Conservation (phyloP, 2,329 filamentous ascomycete genomes). For the Fusarium sp. region DNA sequence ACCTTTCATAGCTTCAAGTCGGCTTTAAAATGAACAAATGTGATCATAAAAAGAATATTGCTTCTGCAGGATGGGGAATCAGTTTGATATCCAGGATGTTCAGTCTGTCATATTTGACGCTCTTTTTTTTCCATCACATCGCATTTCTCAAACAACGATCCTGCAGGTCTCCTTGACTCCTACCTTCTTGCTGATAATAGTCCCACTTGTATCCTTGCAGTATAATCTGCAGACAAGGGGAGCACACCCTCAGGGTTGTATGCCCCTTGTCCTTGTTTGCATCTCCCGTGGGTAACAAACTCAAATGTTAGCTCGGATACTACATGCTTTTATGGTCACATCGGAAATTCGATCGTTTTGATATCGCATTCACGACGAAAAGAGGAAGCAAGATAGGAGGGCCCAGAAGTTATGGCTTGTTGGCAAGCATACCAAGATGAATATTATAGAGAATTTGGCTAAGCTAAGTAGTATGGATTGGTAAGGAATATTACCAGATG, state of each 20-base stretch:
- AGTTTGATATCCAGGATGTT: not conserved
- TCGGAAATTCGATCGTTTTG: conserved; percentile 1
- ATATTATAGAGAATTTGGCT: conserved; percentile 18
- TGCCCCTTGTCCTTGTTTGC: conserved; percentile 24
- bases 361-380: not conserved
- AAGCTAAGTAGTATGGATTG: conserved; percentile 21
- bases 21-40: not conserved
- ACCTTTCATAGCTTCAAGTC: not conserved
- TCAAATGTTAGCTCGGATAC: conserved; percentile 11
- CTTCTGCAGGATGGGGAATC: conserved; percentile 2
- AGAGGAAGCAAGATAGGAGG: not conserved
- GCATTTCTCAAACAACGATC: conserved; percentile 16
- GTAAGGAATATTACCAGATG: conserved; percentile 13
- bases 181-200: not conserved
- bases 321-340: conserved; percentile 20
- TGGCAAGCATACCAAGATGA: conserved; percentile 14
- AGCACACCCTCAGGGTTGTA: conserved; percentile 5
- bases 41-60: conserved; percentile 2
- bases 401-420: not conserved
- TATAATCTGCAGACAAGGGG: conserved; percentile 10
- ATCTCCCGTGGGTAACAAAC: conserved; percentile 16
- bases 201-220: conserved; percentile 8
- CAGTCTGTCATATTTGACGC: conserved; percentile 8
- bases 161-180: conserved; percentile 14
- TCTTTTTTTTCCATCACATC: conserved; percentile 16